Evolutionary conservation across 106 monocot species (phyloP).

Genomic region (Apostasia ramifera): DNA sequence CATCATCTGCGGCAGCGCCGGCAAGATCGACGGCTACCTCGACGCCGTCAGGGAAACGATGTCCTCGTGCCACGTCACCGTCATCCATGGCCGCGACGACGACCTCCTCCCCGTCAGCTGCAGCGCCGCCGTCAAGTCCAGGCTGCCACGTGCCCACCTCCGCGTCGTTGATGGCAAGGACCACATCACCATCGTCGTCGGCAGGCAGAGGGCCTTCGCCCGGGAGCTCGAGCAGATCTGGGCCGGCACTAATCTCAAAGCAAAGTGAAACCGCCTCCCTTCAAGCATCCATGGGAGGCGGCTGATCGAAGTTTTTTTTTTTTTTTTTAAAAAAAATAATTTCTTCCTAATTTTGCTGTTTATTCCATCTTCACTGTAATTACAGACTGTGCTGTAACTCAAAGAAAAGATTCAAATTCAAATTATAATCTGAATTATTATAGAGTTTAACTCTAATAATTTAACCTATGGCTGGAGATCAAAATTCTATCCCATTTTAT

Average conservation of each 20-base stretch:
- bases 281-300: neutral
- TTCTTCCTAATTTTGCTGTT: too few relatives aligned
- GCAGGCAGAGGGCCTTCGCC: slow-evolving; percentile 17
- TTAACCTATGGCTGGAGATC: too few relatives aligned
- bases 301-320: too few relatives aligned
- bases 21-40: slow-evolving; percentile 18
- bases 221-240: slow-evolving; percentile 25
- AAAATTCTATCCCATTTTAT: too few relatives aligned
- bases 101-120: slow-evolving; percentile 18
- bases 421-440: too few relatives aligned
- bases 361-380: too few relatives aligned
- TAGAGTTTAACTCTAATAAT: too few relatives aligned
- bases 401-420: too few relatives aligned
- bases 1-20: slow-evolving; percentile 24
- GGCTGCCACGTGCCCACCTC: slow-evolving; percentile 14
- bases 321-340: too few relatives aligned
- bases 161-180: slow-evolving; percentile 15
- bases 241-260: neutral
- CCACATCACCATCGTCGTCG: slow-evolving; percentile 23
- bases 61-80: slow-evolving; percentile 4
- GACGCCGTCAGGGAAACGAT: slow-evolving; percentile 9
- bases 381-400: too few relatives aligned
- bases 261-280: neutral
- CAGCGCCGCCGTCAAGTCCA: slow-evolving; percentile 18
- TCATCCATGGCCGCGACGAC: slow-evolving; percentile 19